phyloP scores from a whole-genome alignment of 2,329 filamentous ascomycete genomes.

The Microdochium trichocladiopsis region DNA sequence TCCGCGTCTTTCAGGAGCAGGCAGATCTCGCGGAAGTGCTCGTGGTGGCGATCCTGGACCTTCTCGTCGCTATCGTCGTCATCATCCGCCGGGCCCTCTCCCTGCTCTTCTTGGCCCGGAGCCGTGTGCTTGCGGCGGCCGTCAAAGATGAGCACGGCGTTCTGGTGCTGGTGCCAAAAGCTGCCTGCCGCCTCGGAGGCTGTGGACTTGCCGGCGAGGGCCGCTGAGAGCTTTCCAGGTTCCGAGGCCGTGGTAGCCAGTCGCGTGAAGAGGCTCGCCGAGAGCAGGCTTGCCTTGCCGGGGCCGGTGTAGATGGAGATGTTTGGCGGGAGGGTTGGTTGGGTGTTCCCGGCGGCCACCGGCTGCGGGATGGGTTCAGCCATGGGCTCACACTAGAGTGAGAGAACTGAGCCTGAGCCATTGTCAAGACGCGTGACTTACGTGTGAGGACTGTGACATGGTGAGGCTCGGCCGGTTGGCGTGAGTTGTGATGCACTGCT shows the following conservation, averaged over 20 bases:
- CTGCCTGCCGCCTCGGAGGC: no score
- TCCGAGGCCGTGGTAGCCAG: background rate
- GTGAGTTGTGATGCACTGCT: no score
- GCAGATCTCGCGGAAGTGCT: background rate
- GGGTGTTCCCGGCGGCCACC: background rate
- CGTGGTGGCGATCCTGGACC: background rate
- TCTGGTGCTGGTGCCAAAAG: background rate
- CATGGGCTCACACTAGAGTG: no score
- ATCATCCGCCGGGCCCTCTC: background rate
- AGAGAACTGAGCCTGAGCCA: no score
- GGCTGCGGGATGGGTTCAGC: no score
- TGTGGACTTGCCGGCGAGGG: background rate
- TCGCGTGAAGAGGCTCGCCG: background rate
- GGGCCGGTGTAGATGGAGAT: constrained; percentile 1
- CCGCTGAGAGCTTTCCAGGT: background rate
- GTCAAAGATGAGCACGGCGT: background rate
- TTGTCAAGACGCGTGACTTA: background rate
- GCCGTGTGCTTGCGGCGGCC: background rate
- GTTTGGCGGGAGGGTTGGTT: background rate
- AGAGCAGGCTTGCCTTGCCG: background rate
- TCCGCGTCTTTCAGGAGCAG: background rate
- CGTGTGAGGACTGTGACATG: background rate
- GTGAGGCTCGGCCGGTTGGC: no score
- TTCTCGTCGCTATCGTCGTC: background rate
- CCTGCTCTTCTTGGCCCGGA: background rate